Base-by-base conservation (phyloP, 345 rosid genomes). In the Salix brachista region DNA sequence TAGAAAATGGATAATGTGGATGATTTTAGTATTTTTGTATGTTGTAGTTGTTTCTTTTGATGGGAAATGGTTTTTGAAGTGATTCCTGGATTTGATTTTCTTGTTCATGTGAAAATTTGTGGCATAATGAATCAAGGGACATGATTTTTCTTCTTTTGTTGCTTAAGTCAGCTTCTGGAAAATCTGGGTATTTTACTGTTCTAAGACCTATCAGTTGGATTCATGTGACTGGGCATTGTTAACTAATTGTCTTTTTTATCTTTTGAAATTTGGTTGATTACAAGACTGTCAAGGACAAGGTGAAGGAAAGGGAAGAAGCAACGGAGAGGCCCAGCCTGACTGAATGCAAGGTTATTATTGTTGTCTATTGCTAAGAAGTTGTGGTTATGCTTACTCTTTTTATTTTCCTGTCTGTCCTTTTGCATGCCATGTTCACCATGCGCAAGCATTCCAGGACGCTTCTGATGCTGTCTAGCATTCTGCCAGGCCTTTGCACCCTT, bases 311-410 rank as follows among this genome's bases (percentile, higher is more conserved):
- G 74, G 96, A 94, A 76, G 97, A 90, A 56, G 75, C 76, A 23
- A 68, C 54, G 48, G 97, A 96, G 78, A 83, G 76, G 78, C 79
- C 81, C 1, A 86, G 80, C 79, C 93, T 79, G 88, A 79, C 89
- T 77, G 97, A 94, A 80, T 96, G 99, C 92, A 94, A 94, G 98
- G 99, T 92, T 79, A 36, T 44, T 77, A 70, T 77, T 54, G 10
- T 66, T 67, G 34, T 26, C 37, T 75, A 65, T 16, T 65, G 39
- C n/a, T 65, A 8, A 28, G 4, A 65, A 65, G 12, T 65, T 60
- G 44, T n/a, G 26, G 23, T 46, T 32, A 30, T 32, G 68, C 16
- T 65, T 30, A 8, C 68, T 65, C 5, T 65, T 65, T 65, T 34
- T 30, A 3, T 30, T 65, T 14, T 32, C 7, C 1, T 30, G 10